A percentile compares a stretch with the other conserved stretches of the same genome.
These are phyloP conservation scores for Apostasia ramifera DNA, from an alignment of 106 monocot genomes.

Conservation along the genomic window DNA sequence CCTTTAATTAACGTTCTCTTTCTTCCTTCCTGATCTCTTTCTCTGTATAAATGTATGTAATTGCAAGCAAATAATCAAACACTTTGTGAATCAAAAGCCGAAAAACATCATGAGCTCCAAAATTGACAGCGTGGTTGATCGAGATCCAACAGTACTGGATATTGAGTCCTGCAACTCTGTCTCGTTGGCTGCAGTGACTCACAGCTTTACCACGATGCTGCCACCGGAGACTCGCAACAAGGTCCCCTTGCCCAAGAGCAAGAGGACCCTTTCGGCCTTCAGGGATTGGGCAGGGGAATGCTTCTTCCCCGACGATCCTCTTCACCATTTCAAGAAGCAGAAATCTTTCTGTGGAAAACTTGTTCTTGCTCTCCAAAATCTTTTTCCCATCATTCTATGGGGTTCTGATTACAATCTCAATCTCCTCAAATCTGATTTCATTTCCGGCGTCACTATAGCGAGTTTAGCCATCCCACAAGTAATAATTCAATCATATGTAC, in stretches of 20 bases:
- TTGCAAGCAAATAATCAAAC: no score
- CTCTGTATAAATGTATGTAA: no score
- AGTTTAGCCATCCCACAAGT: conserved; percentile 82
- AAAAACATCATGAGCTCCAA: no score
- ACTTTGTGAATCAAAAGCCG: no score
- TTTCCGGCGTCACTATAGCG: conserved; percentile 84
- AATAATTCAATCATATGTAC: not conserved
- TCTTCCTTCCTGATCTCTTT: no score
- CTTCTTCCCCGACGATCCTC: conserved; percentile 69
- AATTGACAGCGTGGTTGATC: no score
- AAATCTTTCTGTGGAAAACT: conserved; percentile 22
- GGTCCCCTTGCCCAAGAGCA: conserved; percentile 48
- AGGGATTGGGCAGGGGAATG: conserved; percentile 44
- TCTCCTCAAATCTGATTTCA: conserved; percentile 53
- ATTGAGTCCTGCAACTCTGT: no score
- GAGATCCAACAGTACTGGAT: no score
- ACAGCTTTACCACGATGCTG: no score
- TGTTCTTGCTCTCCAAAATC: conserved; percentile 47
- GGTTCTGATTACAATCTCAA: conserved; percentile 50
- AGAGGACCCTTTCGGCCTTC: conserved; percentile 27
- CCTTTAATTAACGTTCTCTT: no score
- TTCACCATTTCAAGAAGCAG: conserved; percentile 73
- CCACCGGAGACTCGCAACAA: conserved; percentile 40
- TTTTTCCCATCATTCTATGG: conserved; percentile 83
- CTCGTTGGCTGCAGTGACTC: no score